A percentile compares a stretch with the other conserved stretches of the same genome.
phyloP scores from a whole-genome alignment of 495 filamentous ascomycete genomes.

The Immersiella caudata region DNA sequence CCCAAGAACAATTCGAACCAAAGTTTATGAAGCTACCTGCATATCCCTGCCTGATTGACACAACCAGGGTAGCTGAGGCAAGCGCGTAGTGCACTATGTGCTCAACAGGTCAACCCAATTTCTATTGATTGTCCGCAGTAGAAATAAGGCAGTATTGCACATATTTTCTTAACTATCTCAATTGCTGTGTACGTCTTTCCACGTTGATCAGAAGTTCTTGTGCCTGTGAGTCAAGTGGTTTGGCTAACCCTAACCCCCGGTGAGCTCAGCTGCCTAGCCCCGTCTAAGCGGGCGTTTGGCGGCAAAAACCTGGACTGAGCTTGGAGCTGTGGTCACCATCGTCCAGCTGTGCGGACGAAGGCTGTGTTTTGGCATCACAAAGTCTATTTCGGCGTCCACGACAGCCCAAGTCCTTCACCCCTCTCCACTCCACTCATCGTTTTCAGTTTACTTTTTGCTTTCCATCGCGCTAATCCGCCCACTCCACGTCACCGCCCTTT shows the following conservation, averaged over 20 bases:
- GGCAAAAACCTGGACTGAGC: background rate
- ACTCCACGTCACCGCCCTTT: background rate
- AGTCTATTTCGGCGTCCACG: background rate
- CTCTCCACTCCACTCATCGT: constrained; percentile 3
- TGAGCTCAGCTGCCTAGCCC: background rate
- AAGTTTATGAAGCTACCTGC: no score
- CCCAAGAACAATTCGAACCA: no score
- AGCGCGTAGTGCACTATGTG: no score
- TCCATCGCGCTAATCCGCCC: background rate
- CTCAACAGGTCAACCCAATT: no score
- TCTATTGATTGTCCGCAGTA: no score
- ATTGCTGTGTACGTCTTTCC: no score
- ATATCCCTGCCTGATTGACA: no score
- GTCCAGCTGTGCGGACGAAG: background rate
- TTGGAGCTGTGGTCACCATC: background rate
- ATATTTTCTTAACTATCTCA: background rate
- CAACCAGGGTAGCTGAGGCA: no score
- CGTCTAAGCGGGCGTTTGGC: background rate
- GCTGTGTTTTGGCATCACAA: background rate
- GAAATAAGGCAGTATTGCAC: no score
- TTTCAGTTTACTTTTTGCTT: background rate
- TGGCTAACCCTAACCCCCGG: no score
- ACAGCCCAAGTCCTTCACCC: background rate
- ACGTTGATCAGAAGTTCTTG: no score
- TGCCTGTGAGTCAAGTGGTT: no score